These are phyloP conservation scores for Ceratobasidium sp. DNA, from an alignment of 1,284 basidiomycete species.

Conservation along the genomic window DNA sequence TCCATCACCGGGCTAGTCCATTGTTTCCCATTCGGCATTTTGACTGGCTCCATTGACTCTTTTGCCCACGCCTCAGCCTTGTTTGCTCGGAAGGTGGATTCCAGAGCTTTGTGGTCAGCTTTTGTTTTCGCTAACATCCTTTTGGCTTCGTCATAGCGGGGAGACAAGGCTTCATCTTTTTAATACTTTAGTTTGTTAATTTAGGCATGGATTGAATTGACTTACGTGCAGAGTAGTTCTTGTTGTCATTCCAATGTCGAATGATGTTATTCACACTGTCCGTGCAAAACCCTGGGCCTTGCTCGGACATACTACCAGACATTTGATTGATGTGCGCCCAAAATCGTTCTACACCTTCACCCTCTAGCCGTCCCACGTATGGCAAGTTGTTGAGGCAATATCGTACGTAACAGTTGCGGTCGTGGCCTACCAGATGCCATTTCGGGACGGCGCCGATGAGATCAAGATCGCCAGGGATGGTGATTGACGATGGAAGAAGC, in stretches of 20 bases:
- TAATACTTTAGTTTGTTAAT: neutral
- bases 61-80: neutral
- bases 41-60: neutral
- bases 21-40: neutral
- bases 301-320: neutral
- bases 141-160: neutral
- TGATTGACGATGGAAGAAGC: neutral
- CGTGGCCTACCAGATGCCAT: conserved; percentile 18
- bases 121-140: neutral
- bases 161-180: neutral
- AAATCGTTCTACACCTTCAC: neutral
- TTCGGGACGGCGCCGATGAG: conserved; percentile 13
- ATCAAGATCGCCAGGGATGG: too few species aligned
- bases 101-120: neutral
- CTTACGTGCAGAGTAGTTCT: neutral
- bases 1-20: conserved; percentile 28
- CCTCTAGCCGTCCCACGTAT: conserved; percentile 11
- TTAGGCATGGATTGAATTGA: neutral
- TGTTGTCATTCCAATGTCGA: conserved; percentile 5
- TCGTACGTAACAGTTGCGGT: neutral
- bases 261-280: conserved; percentile 1
- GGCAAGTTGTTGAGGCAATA: neutral
- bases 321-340: conserved; percentile 17
- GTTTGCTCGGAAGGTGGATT: neutral
- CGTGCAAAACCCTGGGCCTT: neutral